phyloP scores from a whole-genome alignment of 768 basidiomycete genomes.

The Tephrocybe sp. region DNA sequence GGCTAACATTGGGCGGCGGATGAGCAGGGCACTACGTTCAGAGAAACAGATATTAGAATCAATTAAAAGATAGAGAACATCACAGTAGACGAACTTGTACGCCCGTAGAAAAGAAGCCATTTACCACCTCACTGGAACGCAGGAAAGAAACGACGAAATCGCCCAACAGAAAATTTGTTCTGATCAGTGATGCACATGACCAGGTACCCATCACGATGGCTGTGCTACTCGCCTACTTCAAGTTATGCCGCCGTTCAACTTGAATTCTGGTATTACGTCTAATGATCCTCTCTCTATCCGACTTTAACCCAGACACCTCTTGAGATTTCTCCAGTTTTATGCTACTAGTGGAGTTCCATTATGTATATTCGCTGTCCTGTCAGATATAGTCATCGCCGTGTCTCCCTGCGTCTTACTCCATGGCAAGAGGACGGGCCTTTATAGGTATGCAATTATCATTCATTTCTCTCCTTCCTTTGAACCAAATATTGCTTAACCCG shows the following conservation, averaged over 20 bases:
- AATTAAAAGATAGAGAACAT: too few relatives aligned
- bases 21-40: slow-evolving; percentile 59
- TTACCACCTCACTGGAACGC: too few relatives aligned
- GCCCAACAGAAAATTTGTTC: too few relatives aligned
- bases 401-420: neutral
- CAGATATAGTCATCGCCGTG: neutral
- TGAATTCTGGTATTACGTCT: too few relatives aligned
- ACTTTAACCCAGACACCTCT: neutral
- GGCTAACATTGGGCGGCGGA: slow-evolving; percentile 60
- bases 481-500: neutral
- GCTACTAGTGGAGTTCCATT: neutral
- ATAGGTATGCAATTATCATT: neutral
- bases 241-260: too few relatives aligned
- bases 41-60: too few relatives aligned
- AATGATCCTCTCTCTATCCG: neutral
- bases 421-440: neutral
- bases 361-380: neutral
- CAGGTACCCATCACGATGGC: too few relatives aligned
- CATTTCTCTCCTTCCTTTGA: neutral
- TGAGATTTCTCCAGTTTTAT: neutral
- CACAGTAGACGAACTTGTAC: too few relatives aligned
- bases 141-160: too few relatives aligned
- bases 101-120: too few relatives aligned
- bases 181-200: too few relatives aligned
- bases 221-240: too few relatives aligned